These are phyloP conservation scores for Micromonas commoda DNA, from an alignment of 139 green algal species.

Conservation along the genomic window DNA sequence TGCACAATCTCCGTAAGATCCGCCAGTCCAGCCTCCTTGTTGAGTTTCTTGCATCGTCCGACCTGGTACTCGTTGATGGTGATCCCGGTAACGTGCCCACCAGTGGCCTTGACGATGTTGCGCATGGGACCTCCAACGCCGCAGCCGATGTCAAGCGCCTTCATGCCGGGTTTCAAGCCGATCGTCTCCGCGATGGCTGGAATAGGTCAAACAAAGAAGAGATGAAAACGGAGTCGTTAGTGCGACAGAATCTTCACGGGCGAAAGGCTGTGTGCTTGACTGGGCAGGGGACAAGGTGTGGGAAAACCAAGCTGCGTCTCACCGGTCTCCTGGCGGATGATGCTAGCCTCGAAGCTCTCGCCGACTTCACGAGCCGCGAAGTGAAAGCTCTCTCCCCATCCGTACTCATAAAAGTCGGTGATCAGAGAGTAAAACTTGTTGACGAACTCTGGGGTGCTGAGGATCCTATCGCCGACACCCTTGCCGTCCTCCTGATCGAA, in stretches of 20 bases:
- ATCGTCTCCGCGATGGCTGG: constrained; percentile 59
- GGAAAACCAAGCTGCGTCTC: constrained; percentile 46
- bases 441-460: constrained; percentile 27
- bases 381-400: constrained; percentile 95
- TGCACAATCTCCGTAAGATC: constrained; percentile 70
- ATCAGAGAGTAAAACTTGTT: constrained; percentile 65
- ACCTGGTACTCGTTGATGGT: constrained; percentile 97
- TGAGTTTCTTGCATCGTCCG: constrained; percentile 44
- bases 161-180: constrained; percentile 60
- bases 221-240: neutral
- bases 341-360: constrained; percentile 36
- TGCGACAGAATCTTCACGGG: neutral
- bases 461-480: constrained; percentile 14
- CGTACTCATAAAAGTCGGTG: constrained; percentile 98
- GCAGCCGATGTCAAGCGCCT: constrained; percentile 86
- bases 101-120: constrained; percentile 67
- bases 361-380: constrained; percentile 67
- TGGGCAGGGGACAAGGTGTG: neutral
- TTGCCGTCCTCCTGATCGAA: constrained; percentile 31
- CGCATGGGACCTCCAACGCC: constrained; percentile 96
- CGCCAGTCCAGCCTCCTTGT: constrained; percentile 51
- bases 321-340: constrained; percentile 68
- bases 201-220: too few species aligned
- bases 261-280: neutral
- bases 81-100: constrained; percentile 84